Evolutionary conservation across 257 asterid genomes (phyloP).

Genomic region (Schizonepeta tenuifolia): DNA sequence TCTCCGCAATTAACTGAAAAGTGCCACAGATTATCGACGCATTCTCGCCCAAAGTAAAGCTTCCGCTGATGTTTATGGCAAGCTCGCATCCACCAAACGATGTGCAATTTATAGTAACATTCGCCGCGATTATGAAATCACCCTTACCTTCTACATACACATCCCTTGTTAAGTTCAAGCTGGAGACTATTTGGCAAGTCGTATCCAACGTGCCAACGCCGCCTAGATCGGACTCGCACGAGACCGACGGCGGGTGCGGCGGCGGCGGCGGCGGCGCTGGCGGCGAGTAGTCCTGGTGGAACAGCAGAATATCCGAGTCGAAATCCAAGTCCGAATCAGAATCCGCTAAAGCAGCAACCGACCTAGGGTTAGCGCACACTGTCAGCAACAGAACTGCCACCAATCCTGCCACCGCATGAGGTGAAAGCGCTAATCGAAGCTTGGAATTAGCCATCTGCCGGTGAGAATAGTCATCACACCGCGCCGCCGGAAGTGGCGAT

Average conservation of each 20-base stretch:
- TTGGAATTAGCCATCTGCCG: constrained; percentile 53
- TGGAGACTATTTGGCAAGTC: constrained; percentile 74
- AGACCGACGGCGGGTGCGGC: constrained; percentile 89
- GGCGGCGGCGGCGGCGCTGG: constrained; percentile 99
- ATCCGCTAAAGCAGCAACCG: constrained; percentile 38
- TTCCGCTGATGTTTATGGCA: constrained; percentile 70
- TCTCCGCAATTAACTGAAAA: constrained; percentile 66
- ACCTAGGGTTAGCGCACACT: constrained; percentile 49
- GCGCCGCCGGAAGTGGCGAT: constrained; percentile 30
- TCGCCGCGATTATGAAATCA: constrained; percentile 72
- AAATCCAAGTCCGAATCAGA: constrained; percentile 40
- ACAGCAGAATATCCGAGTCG: constrained; percentile 58
- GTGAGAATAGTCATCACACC: constrained; percentile 65
- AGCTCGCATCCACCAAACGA: constrained; percentile 79
- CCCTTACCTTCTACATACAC: constrained; percentile 94
- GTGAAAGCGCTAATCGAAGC: constrained; percentile 33
- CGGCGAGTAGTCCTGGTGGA: constrained; percentile 95
- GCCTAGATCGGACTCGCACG: constrained; percentile 88
- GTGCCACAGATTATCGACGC: constrained; percentile 62
- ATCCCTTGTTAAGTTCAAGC: constrained; percentile 63
- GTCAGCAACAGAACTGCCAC: constrained; percentile 38
- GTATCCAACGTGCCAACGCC: constrained; percentile 93
- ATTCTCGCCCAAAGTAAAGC: constrained; percentile 68
- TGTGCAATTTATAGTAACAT: constrained; percentile 69
- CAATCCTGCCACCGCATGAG: constrained; percentile 36